Base-by-base conservation (phyloP, 805 yeast genomes). In the Monosporozyma siamensis region DNA sequence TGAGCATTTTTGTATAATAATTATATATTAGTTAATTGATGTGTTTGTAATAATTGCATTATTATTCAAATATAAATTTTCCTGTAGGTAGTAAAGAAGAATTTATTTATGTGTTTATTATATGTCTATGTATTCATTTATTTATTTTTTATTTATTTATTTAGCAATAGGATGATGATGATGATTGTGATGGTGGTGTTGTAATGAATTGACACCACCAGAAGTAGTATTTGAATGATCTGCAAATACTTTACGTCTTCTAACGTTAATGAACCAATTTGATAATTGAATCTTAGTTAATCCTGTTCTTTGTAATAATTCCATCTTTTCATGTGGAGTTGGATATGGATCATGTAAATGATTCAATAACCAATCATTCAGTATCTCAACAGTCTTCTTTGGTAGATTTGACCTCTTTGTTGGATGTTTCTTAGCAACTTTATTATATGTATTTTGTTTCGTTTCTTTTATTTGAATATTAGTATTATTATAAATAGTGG, bases 221-320 rank as follows among this genome's bases (percentile, higher is more conserved):
- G 17, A 21, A 5, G 17, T 29, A 25, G 55, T 56, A 34, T 58
- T 57, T 41, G 60, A 57, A 21, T 40, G 42, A 24, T 61, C 65
- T 38, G 52, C 53, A 34, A 61, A 63, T 6, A 85, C 73, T 55
- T 82, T 78, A 51, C 95, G 69, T 54, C 95, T 70, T 52, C 95
- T 74, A 15, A 90, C 94, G 58, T 85, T 85, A 55, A 85, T 86
- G 54, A 85, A 85, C 95, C 95, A 85, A 57, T 85, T 86, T 50
- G 83, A 74, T 47, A 85, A 70, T 61, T 85, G 95, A 47, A 82
- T 86, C 61, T 81, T 78, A 48, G 85, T 82, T 56, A 85, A 69
- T 0, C 92, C 90, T 0, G 95, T 85, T 56, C 73, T 70, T 50
- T 71, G 68, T 70, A 82, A 74, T 43, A 85, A 68, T 53, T 75